A percentile compares a stretch with the other conserved stretches of the same genome.
Conservation (phyloP, 176 grass and related monocot species). For the Olyra latifolia region DNA sequence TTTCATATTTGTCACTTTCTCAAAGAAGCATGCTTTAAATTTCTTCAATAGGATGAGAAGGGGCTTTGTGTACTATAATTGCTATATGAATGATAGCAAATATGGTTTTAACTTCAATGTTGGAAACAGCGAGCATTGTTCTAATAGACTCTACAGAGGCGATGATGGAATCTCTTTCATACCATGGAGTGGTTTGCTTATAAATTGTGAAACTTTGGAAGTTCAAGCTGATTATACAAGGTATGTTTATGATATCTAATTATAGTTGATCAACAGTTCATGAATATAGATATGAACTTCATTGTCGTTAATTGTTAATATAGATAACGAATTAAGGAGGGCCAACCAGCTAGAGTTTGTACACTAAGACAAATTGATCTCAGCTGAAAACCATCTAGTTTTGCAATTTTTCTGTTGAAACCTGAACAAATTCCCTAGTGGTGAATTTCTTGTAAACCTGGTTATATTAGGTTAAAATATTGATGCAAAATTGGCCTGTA, state of each 20-base stretch:
- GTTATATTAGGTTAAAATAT: slow-evolving; percentile 10
- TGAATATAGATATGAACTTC: not conserved
- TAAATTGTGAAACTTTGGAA: slow-evolving; percentile 87
- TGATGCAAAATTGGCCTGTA: not conserved
- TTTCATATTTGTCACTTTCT: slow-evolving; percentile 86
- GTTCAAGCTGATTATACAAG: slow-evolving; percentile 99
- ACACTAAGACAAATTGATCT: not conserved
- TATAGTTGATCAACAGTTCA: slow-evolving; percentile 37
- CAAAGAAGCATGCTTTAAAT: slow-evolving; percentile 57
- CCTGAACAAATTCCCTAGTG: not conserved
- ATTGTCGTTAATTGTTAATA: not conserved
- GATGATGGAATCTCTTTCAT: slow-evolving; percentile 81
- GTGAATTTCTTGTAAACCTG: slow-evolving; percentile 7
- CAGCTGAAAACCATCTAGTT: not conserved
- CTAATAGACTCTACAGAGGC: slow-evolving; percentile 61
- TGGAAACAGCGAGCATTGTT: slow-evolving; percentile 24
- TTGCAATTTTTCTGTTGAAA: slow-evolving; percentile 12
- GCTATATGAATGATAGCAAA: slow-evolving; percentile 79
- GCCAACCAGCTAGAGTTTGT: not conserved
- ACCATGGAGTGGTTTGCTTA: slow-evolving; percentile 94
- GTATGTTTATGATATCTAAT: slow-evolving; percentile 28
- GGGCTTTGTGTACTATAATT: slow-evolving; percentile 76
- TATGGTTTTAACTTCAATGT: slow-evolving; percentile 77
- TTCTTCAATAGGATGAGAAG: slow-evolving; percentile 73
- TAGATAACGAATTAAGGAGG: not conserved